These are phyloP conservation scores for Sorghum bicolor DNA, from an alignment of 176 grass and related monocot species.

Conservation along the genomic window Sorghum_bicolor_NCBIv3 NC_012870.2:19754501-19755000, in stretches of 20 bases:
- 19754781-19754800: conserved; percentile 36
- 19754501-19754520: conserved; percentile 51
- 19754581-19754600: background rate
- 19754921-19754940: no score
- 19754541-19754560: conserved; percentile 30
- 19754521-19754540: conserved; percentile 67
- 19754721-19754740: conserved; percentile 50
- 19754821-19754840: background rate
- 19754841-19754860: background rate
- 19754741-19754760: background rate
- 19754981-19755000: no score
- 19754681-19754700: background rate
- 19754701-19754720: background rate
- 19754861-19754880: background rate
- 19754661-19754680: no score
- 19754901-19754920: no score
- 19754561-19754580: conserved; percentile 32
- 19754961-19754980: no score
- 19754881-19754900: no score
- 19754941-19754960: no score
- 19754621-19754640: conserved; percentile 8
- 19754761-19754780: background rate
- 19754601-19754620: background rate
- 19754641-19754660: background rate
- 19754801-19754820: background rate